phyloP scores from a whole-genome alignment of 306 rosid species.

The Gastrolobium villosum region DNA sequence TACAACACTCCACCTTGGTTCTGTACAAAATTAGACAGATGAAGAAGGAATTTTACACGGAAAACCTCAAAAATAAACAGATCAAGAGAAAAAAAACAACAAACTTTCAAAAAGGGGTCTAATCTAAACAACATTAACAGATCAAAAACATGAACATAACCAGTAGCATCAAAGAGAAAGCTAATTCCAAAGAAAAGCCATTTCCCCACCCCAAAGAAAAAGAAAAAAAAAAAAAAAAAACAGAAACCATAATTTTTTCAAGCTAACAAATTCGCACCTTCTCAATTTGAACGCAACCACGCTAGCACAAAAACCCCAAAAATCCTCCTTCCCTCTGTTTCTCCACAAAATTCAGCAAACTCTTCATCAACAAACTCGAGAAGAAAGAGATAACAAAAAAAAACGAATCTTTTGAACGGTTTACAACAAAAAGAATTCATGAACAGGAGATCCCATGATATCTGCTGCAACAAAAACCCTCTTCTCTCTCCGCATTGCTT shows the following conservation, averaged over 20 bases:
- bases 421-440: constrained; percentile 39
- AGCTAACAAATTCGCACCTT: constrained; percentile 52
- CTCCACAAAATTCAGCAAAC: constrained; percentile 39
- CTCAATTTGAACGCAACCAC: neutral
- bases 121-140: constrained; percentile 30
- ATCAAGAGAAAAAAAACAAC: constrained; percentile 45
- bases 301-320: constrained; percentile 37
- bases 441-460: constrained; percentile 50
- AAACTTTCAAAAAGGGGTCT: neutral
- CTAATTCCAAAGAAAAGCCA: neutral
- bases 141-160: constrained; percentile 43
- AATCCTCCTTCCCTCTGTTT: constrained; percentile 7
- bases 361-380: constrained; percentile 14
- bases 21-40: constrained; percentile 8
- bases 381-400: constrained; percentile 25
- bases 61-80: constrained; percentile 38
- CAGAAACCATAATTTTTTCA: constrained; percentile 3
- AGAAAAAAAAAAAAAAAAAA: neutral
- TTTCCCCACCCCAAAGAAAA: neutral
- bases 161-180: constrained; percentile 34
- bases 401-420: constrained; percentile 37
- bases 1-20: constrained; percentile 8
- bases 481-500: constrained; percentile 44
- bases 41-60: constrained; percentile 27
- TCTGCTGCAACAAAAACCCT: constrained; percentile 28